Evolutionary conservation across 306 rosid species (phyloP).

Genomic region (Dicorynia guianensis): DNA sequence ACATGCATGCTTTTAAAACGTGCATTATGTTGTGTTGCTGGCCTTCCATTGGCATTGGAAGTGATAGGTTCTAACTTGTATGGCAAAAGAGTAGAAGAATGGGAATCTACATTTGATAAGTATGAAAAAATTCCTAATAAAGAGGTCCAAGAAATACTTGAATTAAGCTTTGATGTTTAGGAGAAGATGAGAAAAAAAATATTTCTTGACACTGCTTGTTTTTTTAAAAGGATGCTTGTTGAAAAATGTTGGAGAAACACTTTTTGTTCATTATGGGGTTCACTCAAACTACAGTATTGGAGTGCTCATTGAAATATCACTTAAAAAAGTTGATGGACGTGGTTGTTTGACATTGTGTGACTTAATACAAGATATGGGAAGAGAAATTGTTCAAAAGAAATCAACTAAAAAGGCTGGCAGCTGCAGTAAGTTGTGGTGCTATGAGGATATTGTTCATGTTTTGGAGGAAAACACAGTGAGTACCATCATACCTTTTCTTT

Average conservation of each 20-base stretch:
- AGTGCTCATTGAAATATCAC: neutral
- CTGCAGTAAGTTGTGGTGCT: neutral
- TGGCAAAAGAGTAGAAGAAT: neutral
- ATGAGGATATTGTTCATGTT: neutral
- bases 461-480: neutral
- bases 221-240: neutral
- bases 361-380: constrained; percentile 2
- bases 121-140: neutral
- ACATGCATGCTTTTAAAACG: neutral
- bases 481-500: neutral
- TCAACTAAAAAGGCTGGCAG: neutral
- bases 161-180: neutral
- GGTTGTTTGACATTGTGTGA: neutral
- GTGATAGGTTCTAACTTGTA: neutral
- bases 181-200: neutral
- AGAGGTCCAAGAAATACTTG: neutral
- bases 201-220: constrained; percentile 4
- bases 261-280: neutral
- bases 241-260: neutral
- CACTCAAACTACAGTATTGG: neutral
- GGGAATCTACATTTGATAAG: neutral
- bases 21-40: neutral
- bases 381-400: neutral
- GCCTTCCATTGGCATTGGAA: neutral
- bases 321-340: neutral